These are phyloP conservation scores for Lactifluus hygrophoroides DNA, from an alignment of 768 basidiomycete genomes.

Conservation along the genomic window DNA sequence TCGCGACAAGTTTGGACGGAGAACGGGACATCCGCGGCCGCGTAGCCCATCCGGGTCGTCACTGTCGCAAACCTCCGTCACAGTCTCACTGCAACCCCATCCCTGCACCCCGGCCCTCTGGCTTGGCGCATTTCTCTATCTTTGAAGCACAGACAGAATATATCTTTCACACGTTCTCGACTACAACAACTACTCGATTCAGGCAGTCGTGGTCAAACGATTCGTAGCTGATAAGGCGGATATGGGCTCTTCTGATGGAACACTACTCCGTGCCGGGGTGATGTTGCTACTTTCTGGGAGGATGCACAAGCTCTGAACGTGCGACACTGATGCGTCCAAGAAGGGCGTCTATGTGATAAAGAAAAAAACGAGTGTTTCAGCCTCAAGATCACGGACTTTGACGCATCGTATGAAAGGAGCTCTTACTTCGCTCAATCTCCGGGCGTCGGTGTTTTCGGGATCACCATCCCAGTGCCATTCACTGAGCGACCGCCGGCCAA, in stretches of 20 bases:
- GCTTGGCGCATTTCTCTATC: too few relatives aligned
- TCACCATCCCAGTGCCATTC: slow-evolving; percentile 31
- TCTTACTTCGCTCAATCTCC: slow-evolving; percentile 14
- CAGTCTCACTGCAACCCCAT: too few relatives aligned
- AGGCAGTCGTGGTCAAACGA: not conserved
- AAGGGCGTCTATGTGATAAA: slow-evolving; percentile 2
- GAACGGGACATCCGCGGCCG: not conserved
- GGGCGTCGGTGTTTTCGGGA: not conserved
- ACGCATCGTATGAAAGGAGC: not conserved
- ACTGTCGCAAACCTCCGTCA: too few relatives aligned
- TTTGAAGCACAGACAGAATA: not conserved
- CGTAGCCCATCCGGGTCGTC: too few relatives aligned
- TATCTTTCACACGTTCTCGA: not conserved
- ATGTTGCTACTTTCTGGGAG: not conserved
- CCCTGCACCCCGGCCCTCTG: too few relatives aligned
- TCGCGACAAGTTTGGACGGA: not conserved
- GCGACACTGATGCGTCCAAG: not conserved
- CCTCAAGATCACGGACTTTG: not conserved
- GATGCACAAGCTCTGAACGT: not conserved
- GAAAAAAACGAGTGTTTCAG: not conserved
- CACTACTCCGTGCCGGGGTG: not conserved
- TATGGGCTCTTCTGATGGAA: not conserved
- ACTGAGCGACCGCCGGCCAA: slow-evolving; percentile 36
- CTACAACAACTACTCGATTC: not conserved
- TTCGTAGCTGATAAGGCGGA: not conserved